Evolutionary conservation across 768 basidiomycete species (phyloP), one percentile per base, ranked within the genome.

Genomic region (Gymnopilus junonius): DNA sequence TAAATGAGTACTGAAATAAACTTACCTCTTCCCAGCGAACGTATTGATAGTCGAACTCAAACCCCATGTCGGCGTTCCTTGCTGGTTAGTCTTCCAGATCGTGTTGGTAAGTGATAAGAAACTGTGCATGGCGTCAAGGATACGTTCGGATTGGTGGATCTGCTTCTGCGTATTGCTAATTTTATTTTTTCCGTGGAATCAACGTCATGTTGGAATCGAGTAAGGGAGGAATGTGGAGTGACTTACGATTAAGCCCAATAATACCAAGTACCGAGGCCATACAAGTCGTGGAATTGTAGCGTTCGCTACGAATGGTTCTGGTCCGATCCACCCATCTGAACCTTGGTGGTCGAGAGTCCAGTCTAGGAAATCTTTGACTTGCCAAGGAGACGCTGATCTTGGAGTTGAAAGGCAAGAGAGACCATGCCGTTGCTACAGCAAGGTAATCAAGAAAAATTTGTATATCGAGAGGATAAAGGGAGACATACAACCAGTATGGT

Each of bases 141-240:
- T 80, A 14, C 78, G 71, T 32, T 69, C 62, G 2, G 75, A 70
- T 48, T 80, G 76, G 1, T 0, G 76, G 70, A 57, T 81, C 79
- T 8, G 78, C 79, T 64, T 81, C 80, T 3, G 79, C 80, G 43
- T 80, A 81, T 79, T 80, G 79, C 80, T 80, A 32, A n/a, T n/a
- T n/a, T n/a, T n/a, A n/a, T n/a, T n/a, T n/a, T n/a, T n/a, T n/a
- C n/a, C n/a, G n/a, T n/a, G n/a, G n/a, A n/a, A n/a, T n/a, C n/a
- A n/a, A n/a, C n/a, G n/a, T n/a, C n/a, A n/a, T n/a, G n/a, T n/a
- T n/a, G n/a, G n/a, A n/a, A n/a, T n/a, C n/a, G n/a, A n/a, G n/a
- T n/a, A n/a, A n/a, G n/a, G n/a, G n/a, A 40, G 21, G 51, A 37
- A 20, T 20, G 20, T 20, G 29, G 29, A n/a, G n/a, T n/a, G 5